These are phyloP conservation scores for Trypanosoma platydactyli DNA, from an alignment of 208 protist genomes.

Conservation along the genomic window DNA sequence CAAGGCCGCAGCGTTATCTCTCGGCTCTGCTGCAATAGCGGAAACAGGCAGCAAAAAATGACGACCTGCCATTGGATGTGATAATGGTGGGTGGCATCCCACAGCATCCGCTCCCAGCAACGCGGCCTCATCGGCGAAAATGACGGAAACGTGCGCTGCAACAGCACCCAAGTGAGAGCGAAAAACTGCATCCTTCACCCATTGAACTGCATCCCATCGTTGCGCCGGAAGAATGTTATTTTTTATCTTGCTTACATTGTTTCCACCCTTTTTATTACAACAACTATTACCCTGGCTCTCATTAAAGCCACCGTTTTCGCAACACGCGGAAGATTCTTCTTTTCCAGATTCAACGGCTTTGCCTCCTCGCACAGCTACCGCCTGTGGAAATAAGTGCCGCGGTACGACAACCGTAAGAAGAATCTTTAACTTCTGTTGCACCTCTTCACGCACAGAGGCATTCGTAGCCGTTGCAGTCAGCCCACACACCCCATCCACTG, in stretches of 20 bases:
- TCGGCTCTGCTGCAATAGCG: slow-evolving; percentile 1
- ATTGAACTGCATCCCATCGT: slow-evolving; percentile 34
- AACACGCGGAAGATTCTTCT: background rate
- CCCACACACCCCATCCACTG: slow-evolving; percentile 73
- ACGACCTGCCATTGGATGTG: slow-evolving; percentile 29
- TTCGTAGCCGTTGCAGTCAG: slow-evolving; percentile 29
- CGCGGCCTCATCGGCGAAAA: slow-evolving; percentile 81
- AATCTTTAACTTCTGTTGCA: slow-evolving; percentile 23
- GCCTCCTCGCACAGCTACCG: background rate
- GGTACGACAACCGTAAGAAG: slow-evolving; percentile 80
- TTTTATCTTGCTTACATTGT: background rate
- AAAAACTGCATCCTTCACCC: slow-evolving; percentile 68
- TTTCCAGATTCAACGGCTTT: background rate
- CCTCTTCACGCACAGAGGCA: slow-evolving; percentile 8
- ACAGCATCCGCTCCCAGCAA: slow-evolving; percentile 52
- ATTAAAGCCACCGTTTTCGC: background rate
- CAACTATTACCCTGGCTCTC: background rate
- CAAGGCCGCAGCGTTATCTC: slow-evolving; percentile 15
- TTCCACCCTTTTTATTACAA: background rate
- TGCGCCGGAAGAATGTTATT: background rate
- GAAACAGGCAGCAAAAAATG: slow-evolving; percentile 44
- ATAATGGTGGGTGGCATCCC: slow-evolving; percentile 25
- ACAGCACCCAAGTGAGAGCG: slow-evolving; percentile 60
- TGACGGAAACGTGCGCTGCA: slow-evolving; percentile 38
- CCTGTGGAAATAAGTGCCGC: slow-evolving; percentile 63